phyloP scores from a whole-genome alignment of 257 asterid species.

The Rauvolfia tetraphylla region DNA sequence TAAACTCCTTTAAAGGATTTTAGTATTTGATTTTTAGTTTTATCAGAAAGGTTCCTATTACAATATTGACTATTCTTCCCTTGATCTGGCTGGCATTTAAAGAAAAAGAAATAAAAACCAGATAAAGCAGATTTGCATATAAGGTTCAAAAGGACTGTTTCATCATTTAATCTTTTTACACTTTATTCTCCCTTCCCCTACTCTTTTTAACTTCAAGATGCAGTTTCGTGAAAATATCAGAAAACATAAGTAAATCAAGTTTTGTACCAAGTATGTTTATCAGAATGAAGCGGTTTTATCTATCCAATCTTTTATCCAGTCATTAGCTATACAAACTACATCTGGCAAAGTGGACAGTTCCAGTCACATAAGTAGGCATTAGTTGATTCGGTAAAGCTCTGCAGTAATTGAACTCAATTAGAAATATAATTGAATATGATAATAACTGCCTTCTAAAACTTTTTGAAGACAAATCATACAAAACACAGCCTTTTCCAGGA shows the following conservation, averaged over 20 bases:
- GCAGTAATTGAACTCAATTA: neutral
- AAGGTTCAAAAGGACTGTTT: neutral
- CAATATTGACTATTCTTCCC: neutral
- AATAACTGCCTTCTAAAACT: neutral
- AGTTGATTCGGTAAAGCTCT: neutral
- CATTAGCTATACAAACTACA: neutral
- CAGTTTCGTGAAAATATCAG: neutral
- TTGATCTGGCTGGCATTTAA: neutral
- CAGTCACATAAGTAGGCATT: neutral
- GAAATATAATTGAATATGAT: neutral
- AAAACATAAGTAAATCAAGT: neutral
- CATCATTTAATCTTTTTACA: neutral
- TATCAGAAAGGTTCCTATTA: neutral
- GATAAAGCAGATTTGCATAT: neutral
- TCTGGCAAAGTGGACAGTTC: neutral
- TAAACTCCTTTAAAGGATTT: neutral
- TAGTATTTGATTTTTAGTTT: neutral
- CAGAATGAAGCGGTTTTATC: neutral
- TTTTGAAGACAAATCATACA: neutral
- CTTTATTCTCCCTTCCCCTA: neutral
- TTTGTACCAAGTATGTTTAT: neutral
- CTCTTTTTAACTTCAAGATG: neutral
- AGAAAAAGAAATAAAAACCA: neutral
- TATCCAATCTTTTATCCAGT: neutral
- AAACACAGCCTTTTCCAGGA: neutral